A percentile compares a stretch with the other conserved stretches of the same genome.
Conservation (phyloP, 139 green algal genomes). For the Chlamydomonas sphaeroides region DNA sequence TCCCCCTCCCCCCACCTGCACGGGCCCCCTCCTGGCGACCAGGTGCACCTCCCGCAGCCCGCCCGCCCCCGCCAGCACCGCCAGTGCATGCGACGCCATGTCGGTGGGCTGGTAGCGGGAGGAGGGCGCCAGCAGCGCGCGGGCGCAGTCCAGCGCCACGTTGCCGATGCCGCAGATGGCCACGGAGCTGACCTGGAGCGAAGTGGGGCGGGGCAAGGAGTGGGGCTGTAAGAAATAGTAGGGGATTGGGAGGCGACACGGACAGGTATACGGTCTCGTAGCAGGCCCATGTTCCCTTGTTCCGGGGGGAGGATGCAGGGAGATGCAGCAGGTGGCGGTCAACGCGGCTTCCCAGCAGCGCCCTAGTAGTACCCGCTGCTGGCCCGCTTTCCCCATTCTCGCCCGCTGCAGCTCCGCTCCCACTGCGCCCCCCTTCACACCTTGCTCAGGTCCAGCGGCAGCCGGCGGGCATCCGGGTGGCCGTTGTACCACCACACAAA, state of each 20-base stretch:
- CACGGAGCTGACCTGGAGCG: constrained; percentile 14
- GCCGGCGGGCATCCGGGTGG: constrained; percentile 78
- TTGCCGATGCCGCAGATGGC: constrained; percentile 77
- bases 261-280: too few species aligned
- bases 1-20: constrained; percentile 66
- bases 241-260: too few species aligned
- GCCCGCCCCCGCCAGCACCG: constrained; percentile 62
- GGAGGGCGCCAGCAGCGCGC: constrained; percentile 80
- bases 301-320: too few species aligned
- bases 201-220: neutral
- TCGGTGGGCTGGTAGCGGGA: constrained; percentile 74
- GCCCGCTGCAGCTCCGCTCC: neutral
- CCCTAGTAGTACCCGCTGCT: too few species aligned
- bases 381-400: neutral
- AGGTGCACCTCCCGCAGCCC: constrained; percentile 77
- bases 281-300: too few species aligned
- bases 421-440: neutral
- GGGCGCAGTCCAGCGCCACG: constrained; percentile 94
- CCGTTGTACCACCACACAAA: constrained; percentile 99
- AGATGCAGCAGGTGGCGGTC: too few species aligned
- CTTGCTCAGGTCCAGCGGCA: constrained; percentile 75
- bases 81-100: constrained; percentile 80
- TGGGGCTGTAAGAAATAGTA: neutral
- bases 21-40: constrained; percentile 85
- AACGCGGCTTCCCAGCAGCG: too few species aligned